Percentiles rank a stretch among this genome's conserved stretches.
Conservation (phyloP, 371 early-diverging fungal genomes). For the Saksenaea oblongispora region DNA sequence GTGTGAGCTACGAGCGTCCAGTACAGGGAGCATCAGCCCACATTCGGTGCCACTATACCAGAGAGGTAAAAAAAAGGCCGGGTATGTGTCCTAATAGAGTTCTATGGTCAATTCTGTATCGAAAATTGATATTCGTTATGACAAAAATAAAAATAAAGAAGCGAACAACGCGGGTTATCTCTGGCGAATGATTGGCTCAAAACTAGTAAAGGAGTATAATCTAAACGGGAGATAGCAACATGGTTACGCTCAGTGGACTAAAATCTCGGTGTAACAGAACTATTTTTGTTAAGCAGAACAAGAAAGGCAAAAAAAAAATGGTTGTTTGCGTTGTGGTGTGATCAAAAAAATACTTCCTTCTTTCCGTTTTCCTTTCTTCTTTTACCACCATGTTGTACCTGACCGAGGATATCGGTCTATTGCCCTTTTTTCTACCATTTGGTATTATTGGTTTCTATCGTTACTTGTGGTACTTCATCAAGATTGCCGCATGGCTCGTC, state of each 20-base stretch:
- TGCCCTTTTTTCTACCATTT: slow-evolving; percentile 69
- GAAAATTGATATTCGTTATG: no score
- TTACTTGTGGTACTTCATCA: slow-evolving; percentile 69
- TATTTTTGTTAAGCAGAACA: neutral
- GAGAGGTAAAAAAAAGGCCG: no score
- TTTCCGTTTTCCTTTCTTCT: neutral
- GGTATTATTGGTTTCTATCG: slow-evolving; percentile 74
- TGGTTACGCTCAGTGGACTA: neutral
- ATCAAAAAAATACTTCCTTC: neutral
- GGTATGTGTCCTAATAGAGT: no score
- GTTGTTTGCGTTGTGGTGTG: slow-evolving; percentile 2
- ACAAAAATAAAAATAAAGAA: no score
- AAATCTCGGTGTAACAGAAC: neutral
- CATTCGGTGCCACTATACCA: no score
- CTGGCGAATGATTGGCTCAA: neutral
- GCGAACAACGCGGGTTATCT: no score
- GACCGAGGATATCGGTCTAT: slow-evolving; percentile 54
- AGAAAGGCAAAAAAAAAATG: neutral
- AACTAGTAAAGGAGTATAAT: neutral
- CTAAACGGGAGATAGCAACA: neutral
- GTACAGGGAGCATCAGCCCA: no score
- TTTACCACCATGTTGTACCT: slow-evolving; percentile 59
- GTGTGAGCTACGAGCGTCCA: no score
- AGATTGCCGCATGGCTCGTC: slow-evolving; percentile 50
- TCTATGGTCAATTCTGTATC: no score